Base-by-base conservation (phyloP, 768 basidiomycete species). In the Rhodotorula kratochvilovae region DNA sequence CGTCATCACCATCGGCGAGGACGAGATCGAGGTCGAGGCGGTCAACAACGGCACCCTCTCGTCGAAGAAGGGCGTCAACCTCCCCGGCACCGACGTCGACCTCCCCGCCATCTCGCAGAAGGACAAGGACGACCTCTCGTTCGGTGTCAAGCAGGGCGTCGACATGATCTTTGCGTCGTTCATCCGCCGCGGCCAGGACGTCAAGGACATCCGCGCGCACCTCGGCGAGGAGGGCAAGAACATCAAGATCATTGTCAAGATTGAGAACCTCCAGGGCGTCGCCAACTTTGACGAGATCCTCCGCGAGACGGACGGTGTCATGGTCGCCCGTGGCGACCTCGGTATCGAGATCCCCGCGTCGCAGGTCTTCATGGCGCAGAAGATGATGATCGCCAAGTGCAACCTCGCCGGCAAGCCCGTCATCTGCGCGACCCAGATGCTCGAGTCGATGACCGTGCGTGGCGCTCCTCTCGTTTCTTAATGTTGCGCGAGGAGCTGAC, bases 381-480 rank as follows among this genome's bases (percentile, higher is more conserved):
- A 99, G 85, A 98, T 98, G 95, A 99, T 99, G 94, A 99, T 98
- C 77, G 87, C 95, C 70, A 98, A 98, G 84, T 96, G 93, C 84
- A 97, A 96, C 85, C 90, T 95, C 79, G 88, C 86, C 65, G 96
- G 96, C 77, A 99, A 99, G 84, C 94, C 96, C 53, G 90, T 91
- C 79, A 98, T 99, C 80, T 94, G 96, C 72, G 96, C 96, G 17
- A 99, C 96, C 23, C 95, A 99, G 82, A 99, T 99, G 95, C 88
- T 99, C 76, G 95, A 98, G 85, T 75, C 73, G 42, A 79, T 79
- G 78, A 79, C 77, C 54, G 56, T 57, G 56, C 33, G 56, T 39
- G n/a, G n/a, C n/a, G n/a, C n/a, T 57, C 36, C 35, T 23, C n/a
- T n/a, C n/a, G n/a, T n/a, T n/a, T n/a, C n/a, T n/a, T n/a, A n/a